Conservation (phyloP, 202 grass and related monocot genomes). For the Panicum hallii region DNA sequence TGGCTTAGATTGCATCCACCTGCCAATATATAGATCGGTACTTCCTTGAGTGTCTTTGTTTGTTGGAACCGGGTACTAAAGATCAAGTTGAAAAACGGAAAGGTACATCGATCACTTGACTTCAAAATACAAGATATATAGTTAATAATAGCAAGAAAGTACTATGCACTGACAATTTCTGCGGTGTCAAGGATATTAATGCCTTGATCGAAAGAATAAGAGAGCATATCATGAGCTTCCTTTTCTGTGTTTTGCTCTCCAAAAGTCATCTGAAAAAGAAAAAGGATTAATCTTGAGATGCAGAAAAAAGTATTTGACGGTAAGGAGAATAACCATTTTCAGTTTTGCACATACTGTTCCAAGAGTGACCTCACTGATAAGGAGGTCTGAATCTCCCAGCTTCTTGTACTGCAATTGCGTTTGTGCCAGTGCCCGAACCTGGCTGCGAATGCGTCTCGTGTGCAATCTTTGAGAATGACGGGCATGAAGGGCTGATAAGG, state of each 20-base stretch:
- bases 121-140: not conserved
- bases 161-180: constrained; percentile 62
- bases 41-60: constrained; percentile 88
- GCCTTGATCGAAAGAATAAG: constrained; percentile 71
- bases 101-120: constrained; percentile 1
- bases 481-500: not conserved
- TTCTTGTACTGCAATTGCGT: constrained; percentile 60
- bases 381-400: constrained; percentile 87
- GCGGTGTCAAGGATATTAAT: constrained; percentile 83
- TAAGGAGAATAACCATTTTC: not conserved
- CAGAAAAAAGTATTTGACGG: not conserved
- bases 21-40: constrained; percentile 86
- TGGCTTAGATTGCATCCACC: constrained; percentile 87
- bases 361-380: constrained; percentile 80
- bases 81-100: not conserved
- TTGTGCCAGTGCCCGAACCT: constrained; percentile 43
- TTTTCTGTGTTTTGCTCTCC: constrained; percentile 94
- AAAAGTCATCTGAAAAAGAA: constrained; percentile 82
- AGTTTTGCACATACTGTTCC: constrained; percentile 64
- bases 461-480: constrained; percentile 13
- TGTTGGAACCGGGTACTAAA: constrained; percentile 78
- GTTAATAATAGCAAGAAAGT: not conserved
- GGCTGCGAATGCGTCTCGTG: not conserved
- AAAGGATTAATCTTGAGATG: not conserved
- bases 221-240: constrained; percentile 79